Base-by-base conservation (phyloP, 2,329 filamentous ascomycete species). In the Pyrenochaeta sp. region DNA sequence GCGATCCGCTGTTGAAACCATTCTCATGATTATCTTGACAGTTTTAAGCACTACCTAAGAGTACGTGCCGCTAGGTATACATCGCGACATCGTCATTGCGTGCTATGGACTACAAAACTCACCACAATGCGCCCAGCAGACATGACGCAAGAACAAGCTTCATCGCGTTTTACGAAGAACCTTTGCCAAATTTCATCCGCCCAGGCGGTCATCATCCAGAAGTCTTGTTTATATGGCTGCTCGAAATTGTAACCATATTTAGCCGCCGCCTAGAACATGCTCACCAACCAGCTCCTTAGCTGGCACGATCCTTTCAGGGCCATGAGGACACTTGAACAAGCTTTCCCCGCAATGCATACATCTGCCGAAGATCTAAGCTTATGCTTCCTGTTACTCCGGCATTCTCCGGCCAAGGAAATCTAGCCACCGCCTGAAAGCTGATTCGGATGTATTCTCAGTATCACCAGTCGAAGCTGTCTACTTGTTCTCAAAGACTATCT, bases 291-390 rank as follows among this genome's bases (percentile, higher is more conserved):
- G 48, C 41, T 44, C 11, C 44, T 51, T 62, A 55, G 59, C 57
- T 54, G 52, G 40, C 43, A 45, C 29, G 42, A 57, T 54, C 54
- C 54, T 55, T 49, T 20, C 32, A 48, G 20, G 42, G 48, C 54
- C 50, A 58, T 52, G 58, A 56, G 55, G 48, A 56, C 45, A 45
- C 51, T 48, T 47, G 31, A 64, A 55, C 50, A 70, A 70, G 67
- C 67, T 66, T 69, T 69, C 61, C 66, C 67, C 61, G 66, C 65
- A 66, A 63, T 70, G 60, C 63, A 63, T 56, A 21, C 48, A 68
- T 69, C 59, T 70, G 63, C 68, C 68, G 66, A 58, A 62, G 33
- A 59, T 53, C 33, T 56, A 59, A 50, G 42, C 58, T 53, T 45
- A 50, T 56, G 45, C 50, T 41, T 45, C 45, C 23, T 29, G 50